Evolutionary conservation across 2,329 filamentous ascomycete species (phyloP).

Genomic region (Hymenoscyphus albidus): DNA sequence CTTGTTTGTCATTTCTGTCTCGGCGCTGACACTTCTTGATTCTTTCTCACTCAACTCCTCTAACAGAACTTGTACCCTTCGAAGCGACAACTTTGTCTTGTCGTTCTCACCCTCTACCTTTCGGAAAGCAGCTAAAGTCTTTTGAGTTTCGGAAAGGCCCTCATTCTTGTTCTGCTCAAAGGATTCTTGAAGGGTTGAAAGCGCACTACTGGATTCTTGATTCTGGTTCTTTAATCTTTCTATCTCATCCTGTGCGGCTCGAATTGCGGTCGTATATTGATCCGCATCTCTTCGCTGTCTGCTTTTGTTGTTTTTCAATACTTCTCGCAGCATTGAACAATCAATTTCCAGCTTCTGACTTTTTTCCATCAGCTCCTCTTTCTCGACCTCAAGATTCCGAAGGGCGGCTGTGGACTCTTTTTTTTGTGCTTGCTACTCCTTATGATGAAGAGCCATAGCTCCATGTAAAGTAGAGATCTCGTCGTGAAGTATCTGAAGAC

Average conservation of each 20-base stretch:
- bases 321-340: not conserved
- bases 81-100: too few species aligned
- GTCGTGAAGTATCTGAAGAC: not conserved
- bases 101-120: too few species aligned
- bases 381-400: not conserved
- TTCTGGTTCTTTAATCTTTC: not conserved
- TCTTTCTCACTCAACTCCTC: too few species aligned
- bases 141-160: not conserved
- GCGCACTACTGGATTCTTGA: not conserved
- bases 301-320: not conserved
- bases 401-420: not conserved
- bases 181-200: not conserved
- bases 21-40: too few species aligned
- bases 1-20: too few species aligned
- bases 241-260: not conserved
- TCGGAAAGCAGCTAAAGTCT: not conserved
- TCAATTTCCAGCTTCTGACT: not conserved
- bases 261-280: not conserved
- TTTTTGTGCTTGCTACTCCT: not conserved
- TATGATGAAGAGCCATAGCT: not conserved
- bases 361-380: not conserved
- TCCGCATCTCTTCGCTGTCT: not conserved
- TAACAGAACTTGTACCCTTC: too few species aligned
- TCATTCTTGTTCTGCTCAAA: not conserved
- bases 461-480: not conserved